phyloP scores from a whole-genome alignment of 495 filamentous ascomycete genomes.

The Daldinia bambusicola region DNA sequence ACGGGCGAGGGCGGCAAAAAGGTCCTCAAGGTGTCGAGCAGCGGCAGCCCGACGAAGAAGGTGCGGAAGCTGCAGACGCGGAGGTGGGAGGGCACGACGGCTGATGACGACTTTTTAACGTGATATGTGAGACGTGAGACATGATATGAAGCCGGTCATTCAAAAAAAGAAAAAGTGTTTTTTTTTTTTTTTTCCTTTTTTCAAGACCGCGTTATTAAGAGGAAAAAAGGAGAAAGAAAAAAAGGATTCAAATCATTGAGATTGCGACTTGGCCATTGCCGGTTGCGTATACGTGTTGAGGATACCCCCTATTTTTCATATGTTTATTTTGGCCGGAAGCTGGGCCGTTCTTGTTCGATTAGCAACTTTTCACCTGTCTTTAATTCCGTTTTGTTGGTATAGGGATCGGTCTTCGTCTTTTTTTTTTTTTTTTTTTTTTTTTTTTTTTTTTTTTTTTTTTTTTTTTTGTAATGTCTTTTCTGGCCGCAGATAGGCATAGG shows the following conservation, averaged over 20 bases:
- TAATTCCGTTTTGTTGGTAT: background rate
- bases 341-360: conserved; percentile 8
- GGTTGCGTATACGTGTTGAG: conserved; percentile 22
- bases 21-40: conserved; percentile 39
- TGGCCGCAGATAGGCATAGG: background rate
- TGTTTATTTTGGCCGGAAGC: background rate
- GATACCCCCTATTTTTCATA: conserved; percentile 40
- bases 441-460: background rate
- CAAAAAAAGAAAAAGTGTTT: no score
- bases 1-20: conserved; percentile 38
- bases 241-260: background rate
- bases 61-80: conserved; percentile 53
- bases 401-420: background rate
- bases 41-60: conserved; percentile 52
- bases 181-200: background rate
- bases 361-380: background rate
- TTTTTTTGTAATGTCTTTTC: background rate
- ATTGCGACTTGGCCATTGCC: background rate
- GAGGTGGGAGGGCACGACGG: conserved; percentile 49
- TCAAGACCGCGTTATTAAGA: background rate
- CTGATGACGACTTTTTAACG: conserved; percentile 48
- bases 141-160: background rate
- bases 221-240: no score
- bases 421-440: background rate
- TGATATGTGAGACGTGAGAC: conserved; percentile 38